Base-by-base conservation (phyloP, 331 rosid species). In the Rosa hybrid region DNA sequence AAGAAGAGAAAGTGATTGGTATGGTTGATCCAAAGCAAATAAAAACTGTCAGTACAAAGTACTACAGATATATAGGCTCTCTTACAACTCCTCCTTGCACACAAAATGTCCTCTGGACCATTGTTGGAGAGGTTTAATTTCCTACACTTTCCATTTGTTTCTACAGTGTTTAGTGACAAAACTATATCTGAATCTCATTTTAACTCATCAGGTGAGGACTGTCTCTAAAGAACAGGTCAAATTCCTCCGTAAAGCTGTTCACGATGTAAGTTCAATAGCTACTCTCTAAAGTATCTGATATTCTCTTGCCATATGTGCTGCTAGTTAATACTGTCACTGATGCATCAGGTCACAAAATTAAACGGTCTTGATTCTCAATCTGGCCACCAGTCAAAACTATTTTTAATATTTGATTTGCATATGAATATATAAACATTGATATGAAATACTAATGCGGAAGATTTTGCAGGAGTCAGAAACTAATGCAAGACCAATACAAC, bases 401-500 rank as follows among this genome's bases (percentile, higher is more conserved):
- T 14, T 59, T 9, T 9, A 59, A 34, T 34, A 34, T 34, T 34
- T 34, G 39, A 2, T 64, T 42, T 64, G 70, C 9, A 48, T 57
- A 30, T 30, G 34, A 30, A 30, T 30, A 30, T 30, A 30, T 25
- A 0, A n/a, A 53, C 21, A 79, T 57, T 3, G 8, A 60, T 30
- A 49, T 38, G 1, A 1, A n/a, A 60, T 10, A n/a, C 23, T 78
- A 57, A 46, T 70, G 18, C 21, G 39, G 21, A 51, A 51, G 25
- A 68, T 41, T n/a, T 41, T 83, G 78, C 93, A 92, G 95, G 88
- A 78, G 1, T 83, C 91, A 3, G 20, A 71, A 0, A 20, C 77
- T n/a, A 92, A 92, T 81, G 91, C 97, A n/a, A 90, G 95, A 45
- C 92, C 97, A 70, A 2, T 89, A 45, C 92, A 92, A 57, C 85